phyloP scores from a whole-genome alignment of 2,329 filamentous ascomycete species.

The Aspergillus niger region DNA sequence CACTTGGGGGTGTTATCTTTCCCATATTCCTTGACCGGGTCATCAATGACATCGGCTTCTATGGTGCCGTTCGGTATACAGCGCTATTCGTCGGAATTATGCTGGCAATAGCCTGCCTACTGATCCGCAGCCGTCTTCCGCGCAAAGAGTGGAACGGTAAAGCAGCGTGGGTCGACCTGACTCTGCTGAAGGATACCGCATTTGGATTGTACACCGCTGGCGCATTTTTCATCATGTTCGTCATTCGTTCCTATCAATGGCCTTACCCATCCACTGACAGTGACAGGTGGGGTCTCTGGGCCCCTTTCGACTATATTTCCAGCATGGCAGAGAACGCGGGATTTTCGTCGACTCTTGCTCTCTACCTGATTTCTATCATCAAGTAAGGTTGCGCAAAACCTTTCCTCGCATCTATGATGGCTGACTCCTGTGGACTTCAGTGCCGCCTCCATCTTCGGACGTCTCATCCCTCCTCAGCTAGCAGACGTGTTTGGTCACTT shows the following conservation, averaged over 20 bases:
- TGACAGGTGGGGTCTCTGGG: conserved; percentile 29
- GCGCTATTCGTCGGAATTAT: conserved; percentile 26
- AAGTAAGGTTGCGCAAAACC: conserved; percentile 19
- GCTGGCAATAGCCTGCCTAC: conserved; percentile 19
- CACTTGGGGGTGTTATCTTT: conserved; percentile 27
- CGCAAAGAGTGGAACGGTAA: conserved; percentile 32
- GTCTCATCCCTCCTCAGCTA: conserved; percentile 28
- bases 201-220: conserved; percentile 31
- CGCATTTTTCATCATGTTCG: conserved; percentile 29
- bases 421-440: conserved; percentile 6
- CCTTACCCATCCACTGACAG: conserved; percentile 7
- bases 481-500: conserved; percentile 31
- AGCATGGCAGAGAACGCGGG: conserved; percentile 22
- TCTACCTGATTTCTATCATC: conserved; percentile 31
- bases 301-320: conserved; percentile 27
- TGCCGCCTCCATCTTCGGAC: conserved; percentile 29
- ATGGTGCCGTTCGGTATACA: conserved; percentile 25
- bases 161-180: conserved; percentile 29
- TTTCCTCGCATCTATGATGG: not conserved
- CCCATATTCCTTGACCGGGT: conserved; percentile 26
- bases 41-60: conserved; percentile 21
- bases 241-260: not conserved
- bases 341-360: conserved; percentile 23
- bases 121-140: conserved; percentile 29
- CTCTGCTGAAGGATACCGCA: conserved; percentile 26